Base-by-base conservation (phyloP, 2,329 filamentous ascomycete species). In the Macroventuria anomochaeta region DNA sequence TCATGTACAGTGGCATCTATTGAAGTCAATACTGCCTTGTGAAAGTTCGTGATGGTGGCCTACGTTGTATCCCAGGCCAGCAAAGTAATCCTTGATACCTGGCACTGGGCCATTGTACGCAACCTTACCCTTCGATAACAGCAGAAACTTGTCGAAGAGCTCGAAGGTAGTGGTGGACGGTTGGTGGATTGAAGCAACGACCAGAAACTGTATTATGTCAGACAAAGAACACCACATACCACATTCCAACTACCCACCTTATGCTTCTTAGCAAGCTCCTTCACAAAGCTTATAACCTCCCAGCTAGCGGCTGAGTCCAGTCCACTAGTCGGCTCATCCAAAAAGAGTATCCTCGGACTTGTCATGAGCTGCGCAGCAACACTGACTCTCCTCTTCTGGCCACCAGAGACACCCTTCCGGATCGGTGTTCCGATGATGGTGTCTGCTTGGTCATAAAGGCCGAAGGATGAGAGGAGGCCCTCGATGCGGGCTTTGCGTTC, bases 111-210 rank as follows among this genome's bases (percentile, higher is more conserved):
- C 91, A 59, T 88, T 90, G 74, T 92, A 96, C 59, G 87, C 88
- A 0, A 87, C 85, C 50, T 81, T 83, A 15, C 90, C 91, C 3
- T 77, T 77, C 0, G 90, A 92, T 0, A 96, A 80, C 1, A 96
- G 81, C 31, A 90, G 77, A 0, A 96, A 77, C 69, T 89, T 90
- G 70, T 96, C 90, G 62, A 96, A 96, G 11, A 92, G 83, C 57
- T 88, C 82, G 64, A 91, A 96, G 0, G 89, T 93, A 0, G 86
- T 83, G 0, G 89, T 90, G 0, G 90, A 93, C 0, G 91, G 91
- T 68, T 96, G 91, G 70, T 96, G 91, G 57, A 96, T 95, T 32
- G 88, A 91, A 3, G 88, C 88, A 54, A 96, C 86, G 25, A 95
- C 85, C 53, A 95, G 85, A 55, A 95, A 79, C 84, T 33, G 13